Conservation (phyloP, 83 land plant species). For the Thuja plicata region DNA sequence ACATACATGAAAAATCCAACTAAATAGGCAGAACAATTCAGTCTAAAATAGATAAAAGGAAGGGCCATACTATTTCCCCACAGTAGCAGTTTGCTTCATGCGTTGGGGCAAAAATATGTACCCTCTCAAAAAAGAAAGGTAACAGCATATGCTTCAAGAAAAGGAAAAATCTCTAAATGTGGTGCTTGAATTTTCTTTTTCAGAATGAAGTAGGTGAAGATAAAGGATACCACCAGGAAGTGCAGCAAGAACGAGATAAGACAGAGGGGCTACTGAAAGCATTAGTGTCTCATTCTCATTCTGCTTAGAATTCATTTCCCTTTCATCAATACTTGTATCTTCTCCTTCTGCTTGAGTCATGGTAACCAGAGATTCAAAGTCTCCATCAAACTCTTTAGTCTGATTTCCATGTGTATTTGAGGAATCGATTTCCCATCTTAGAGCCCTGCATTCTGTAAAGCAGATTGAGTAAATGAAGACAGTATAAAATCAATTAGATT, state of each 20-base stretch:
- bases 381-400: not conserved
- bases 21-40: not conserved
- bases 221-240: conserved; percentile 66
- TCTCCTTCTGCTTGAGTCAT: not conserved
- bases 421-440: not conserved
- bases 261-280: conserved; percentile 44
- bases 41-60: too few species aligned
- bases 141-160: not conserved
- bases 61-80: too few species aligned
- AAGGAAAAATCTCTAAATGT: not conserved
- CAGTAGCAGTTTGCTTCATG: not conserved
- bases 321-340: not conserved
- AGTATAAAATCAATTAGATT: not conserved
- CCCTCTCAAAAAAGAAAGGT: too few species aligned
- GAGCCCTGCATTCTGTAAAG: not conserved
- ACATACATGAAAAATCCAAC: not conserved
- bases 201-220: not conserved
- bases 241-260: conserved; percentile 55
- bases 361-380: not conserved
- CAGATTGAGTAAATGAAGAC: not conserved
- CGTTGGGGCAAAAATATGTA: not conserved
- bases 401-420: not conserved
- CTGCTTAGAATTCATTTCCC: not conserved
- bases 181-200: not conserved
- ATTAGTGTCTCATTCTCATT: conserved; percentile 27